Evolutionary conservation across 192 early-diverging fungal species (phyloP).

Genomic region (Coemansia asiatica): DNA sequence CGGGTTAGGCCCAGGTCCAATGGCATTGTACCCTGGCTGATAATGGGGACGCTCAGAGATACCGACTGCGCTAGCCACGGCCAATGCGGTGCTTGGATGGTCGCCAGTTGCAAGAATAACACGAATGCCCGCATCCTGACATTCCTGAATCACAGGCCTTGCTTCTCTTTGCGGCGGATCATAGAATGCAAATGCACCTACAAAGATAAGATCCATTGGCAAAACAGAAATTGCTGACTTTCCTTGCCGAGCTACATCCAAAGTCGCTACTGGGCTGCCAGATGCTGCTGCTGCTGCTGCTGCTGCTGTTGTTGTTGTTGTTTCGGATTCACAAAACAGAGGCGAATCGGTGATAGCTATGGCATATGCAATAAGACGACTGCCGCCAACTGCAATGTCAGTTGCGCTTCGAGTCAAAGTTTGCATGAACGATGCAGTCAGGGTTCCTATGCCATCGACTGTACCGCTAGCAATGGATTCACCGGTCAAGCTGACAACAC

Average conservation of each 20-base stretch:
- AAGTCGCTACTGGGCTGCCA: background rate
- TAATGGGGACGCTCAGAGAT: conserved; percentile 21
- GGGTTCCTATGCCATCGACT: conserved; percentile 15
- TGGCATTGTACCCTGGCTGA: background rate
- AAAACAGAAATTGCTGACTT: background rate
- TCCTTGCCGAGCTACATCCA: background rate
- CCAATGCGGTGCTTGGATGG: conserved; percentile 41
- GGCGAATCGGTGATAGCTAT: conserved; percentile 41
- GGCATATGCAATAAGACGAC: conserved; percentile 42
- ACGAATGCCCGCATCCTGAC: conserved; percentile 50
- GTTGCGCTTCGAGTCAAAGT: conserved; percentile 32
- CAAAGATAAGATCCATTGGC: conserved; percentile 38
- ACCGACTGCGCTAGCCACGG: conserved; percentile 43
- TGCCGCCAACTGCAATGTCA: conserved; percentile 39
- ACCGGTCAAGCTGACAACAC: background rate
- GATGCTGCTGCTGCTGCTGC: background rate
- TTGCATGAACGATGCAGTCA: conserved; percentile 21
- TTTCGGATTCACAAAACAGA: conserved; percentile 12
- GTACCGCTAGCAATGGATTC: conserved; percentile 16
- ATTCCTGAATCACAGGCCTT: conserved; percentile 32
- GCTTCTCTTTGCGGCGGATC: conserved; percentile 52
- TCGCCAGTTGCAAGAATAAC: conserved; percentile 52
- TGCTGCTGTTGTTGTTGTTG: background rate
- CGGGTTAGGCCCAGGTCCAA: too few species aligned
- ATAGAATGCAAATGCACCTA: conserved; percentile 49